Evolutionary conservation across 2,329 filamentous ascomycete species (phyloP), one percentile per base, ranked within the genome.

Genomic region (Aspergillus bombycis): DNA sequence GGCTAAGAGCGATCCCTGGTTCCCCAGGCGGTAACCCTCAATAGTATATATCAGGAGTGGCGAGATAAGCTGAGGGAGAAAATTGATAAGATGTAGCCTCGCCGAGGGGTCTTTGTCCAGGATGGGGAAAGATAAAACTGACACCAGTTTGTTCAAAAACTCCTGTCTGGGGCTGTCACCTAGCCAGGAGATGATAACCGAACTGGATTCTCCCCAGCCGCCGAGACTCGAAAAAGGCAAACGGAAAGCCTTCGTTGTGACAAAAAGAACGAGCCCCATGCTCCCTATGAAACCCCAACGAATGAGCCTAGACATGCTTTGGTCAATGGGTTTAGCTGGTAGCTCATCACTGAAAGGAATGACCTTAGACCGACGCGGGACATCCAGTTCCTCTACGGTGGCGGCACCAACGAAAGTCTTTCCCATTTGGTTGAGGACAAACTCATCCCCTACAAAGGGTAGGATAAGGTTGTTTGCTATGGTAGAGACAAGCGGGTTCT

Each of bases 341-440:
- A 57, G 54, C 54, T 57, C 54, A 57, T 57, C 54, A 26, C 2
- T 19, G 36, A 57, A 57, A 11, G 54, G 54, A 12, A 57, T 10
- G 4, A n/a, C 36, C 3, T 34, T 34, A 21, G 19, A n/a, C 54
- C n/a, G 30, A 28, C 28, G 3, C 9, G 54, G 54, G 4, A 43
- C 21, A 11, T 34, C 34, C 5, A 57, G 32, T 8, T 30, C 16
- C 19, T 43, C 19, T 26, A 57, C 5, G 16, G n/a, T 57, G 19
- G 54, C n/a, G 14, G 54, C 54, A 10, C 32, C 32, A 4, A 11
- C 7, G n/a, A 41, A 23, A 9, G 19, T 11, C 16, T n/a, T 19
- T 41, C 34, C 34, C 32, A 57, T 23, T 11, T 2, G 34, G 19
- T 19, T 41, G 10, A 57, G 23, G 54, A 57, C n/a, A 23, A 12